These are phyloP conservation scores for Curvularia sp. DNA, from an alignment of 2,329 filamentous ascomycete species.

Conservation along the genomic window DNA sequence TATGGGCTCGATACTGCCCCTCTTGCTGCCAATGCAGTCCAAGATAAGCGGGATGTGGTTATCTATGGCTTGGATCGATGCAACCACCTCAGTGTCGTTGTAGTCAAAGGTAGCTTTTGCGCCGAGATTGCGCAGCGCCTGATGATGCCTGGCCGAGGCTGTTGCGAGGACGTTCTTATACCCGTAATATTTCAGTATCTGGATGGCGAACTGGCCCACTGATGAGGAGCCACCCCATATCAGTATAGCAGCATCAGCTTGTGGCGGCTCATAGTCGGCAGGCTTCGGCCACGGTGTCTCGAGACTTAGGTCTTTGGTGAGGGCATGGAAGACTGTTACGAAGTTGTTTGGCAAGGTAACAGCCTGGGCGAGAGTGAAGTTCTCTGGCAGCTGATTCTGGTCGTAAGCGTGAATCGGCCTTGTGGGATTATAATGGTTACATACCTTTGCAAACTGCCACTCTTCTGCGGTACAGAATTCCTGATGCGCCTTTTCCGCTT, in stretches of 20 bases:
- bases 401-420: conserved; percentile 11
- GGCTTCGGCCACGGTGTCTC: conserved; percentile 66
- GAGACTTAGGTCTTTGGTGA: conserved; percentile 61
- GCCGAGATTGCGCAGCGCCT: conserved; percentile 49
- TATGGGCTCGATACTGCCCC: conserved; percentile 49
- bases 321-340: conserved; percentile 66
- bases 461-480: conserved; percentile 62
- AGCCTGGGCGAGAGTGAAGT: conserved; percentile 55
- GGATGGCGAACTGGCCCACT: conserved; percentile 54
- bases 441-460: conserved; percentile 51
- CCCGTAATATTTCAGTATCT: conserved; percentile 53
- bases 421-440: background rate
- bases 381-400: conserved; percentile 49
- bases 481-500: conserved; percentile 63
- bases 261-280: conserved; percentile 45
- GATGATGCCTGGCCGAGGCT: conserved; percentile 51
- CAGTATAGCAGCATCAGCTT: conserved; percentile 47
- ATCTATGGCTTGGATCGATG: conserved; percentile 32
- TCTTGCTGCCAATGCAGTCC: conserved; percentile 46
- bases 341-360: conserved; percentile 64
- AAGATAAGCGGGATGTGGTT: conserved; percentile 37
- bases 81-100: conserved; percentile 40
- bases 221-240: conserved; percentile 57
- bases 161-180: conserved; percentile 51
- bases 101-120: conserved; percentile 54